Evolutionary conservation across 306 rosid genomes (phyloP), one percentile per base, ranked within the genome.

Genomic region (Betula pendula): DNA sequence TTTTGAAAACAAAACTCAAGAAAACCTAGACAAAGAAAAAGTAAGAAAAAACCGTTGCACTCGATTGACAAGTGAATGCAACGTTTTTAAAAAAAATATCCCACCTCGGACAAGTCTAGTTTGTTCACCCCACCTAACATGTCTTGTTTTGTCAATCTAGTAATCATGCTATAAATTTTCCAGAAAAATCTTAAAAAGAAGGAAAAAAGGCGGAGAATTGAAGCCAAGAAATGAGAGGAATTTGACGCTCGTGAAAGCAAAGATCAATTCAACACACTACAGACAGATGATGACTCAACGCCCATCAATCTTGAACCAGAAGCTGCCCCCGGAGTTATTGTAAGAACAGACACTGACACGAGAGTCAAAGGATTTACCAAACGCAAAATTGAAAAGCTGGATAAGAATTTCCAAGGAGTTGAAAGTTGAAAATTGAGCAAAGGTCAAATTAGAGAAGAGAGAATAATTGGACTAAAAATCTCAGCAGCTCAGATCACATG

Each of bases 251-350:
- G 33, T 15, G 14, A 38, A 38, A 66, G 70, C 70, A 66, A 66
- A 19, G 70, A 11, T 66, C 29, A 8, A 66, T 10, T 66, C 70
- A 35, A 38, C 70, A 66, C 33, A 66, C 70, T 38, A 38, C 29
- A 66, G 45, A 66, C 42, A 60, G 48, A 66, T 66, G 70, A 25
- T 8, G 48, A 66, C 70, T 42, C 27, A 20, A 19, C 8, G 70
- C 16, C 49, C 10, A 66, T 66, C 48, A 38, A 8, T 38, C 48
- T 19, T 65, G 70, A 65, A 65, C 27, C 48, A 35, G 70, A 65
- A 65, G 47, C 63, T 20, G 31, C 60, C 60, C 60, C 24, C 25
- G 24, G 25, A 53, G 9, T 29, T 53, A 53, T 29, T 2, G 60
- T n/a, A 53, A 48, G 2, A 48, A 12, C 17, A 48, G 51, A 48